Conservation (phyloP, 2,329 filamentous ascomycete genomes). For the Clarireedia monteithiana region DNA sequence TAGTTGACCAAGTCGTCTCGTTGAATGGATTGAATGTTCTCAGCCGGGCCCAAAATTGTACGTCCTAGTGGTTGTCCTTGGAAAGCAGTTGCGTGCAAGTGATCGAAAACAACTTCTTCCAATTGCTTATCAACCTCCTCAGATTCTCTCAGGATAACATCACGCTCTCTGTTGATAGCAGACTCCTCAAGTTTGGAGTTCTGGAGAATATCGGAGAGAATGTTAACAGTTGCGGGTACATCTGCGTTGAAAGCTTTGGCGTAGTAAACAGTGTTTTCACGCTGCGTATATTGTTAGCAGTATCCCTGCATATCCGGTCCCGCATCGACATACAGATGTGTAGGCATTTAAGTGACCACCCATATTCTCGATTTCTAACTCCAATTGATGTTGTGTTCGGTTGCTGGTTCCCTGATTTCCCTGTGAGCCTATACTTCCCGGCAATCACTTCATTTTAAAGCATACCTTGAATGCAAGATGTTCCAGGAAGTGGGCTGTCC, state of each 20-base stretch:
- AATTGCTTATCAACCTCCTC: conserved; percentile 99
- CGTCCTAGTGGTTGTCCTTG: conserved; percentile 93
- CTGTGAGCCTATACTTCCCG: conserved; percentile 17
- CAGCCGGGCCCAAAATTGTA: conserved; percentile 92
- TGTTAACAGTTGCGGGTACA: conserved; percentile 92
- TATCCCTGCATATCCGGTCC: conserved; percentile 6
- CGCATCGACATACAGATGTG: conserved; percentile 71
- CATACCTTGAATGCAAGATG: conserved; percentile 98
- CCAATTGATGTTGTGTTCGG: conserved; percentile 92
- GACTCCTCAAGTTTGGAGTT: conserved; percentile 94
- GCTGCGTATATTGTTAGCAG: conserved; percentile 41
- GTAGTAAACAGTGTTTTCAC: conserved; percentile 99
- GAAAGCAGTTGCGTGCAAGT: conserved; percentile 96
- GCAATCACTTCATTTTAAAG: conserved; percentile 14
- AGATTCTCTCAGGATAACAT: conserved; percentile 96
- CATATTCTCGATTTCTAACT: conserved; percentile 99
- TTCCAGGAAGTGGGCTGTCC: conserved; percentile 98
- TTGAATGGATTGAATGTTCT: conserved; percentile 97
- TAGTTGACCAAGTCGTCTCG: conserved; percentile 87
- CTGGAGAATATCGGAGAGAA: conserved; percentile 97
- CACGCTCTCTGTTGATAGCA: conserved; percentile 94
- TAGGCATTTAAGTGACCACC: conserved; percentile 98
- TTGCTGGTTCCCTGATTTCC: conserved; percentile 71
- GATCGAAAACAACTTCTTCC: conserved; percentile 98
- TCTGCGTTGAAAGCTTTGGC: conserved; percentile 98